Percentiles rank a stretch among this genome's conserved stretches.
Evolutionary conservation across 306 rosid genomes (phyloP).

Genomic region (Inga laurina): DNA sequence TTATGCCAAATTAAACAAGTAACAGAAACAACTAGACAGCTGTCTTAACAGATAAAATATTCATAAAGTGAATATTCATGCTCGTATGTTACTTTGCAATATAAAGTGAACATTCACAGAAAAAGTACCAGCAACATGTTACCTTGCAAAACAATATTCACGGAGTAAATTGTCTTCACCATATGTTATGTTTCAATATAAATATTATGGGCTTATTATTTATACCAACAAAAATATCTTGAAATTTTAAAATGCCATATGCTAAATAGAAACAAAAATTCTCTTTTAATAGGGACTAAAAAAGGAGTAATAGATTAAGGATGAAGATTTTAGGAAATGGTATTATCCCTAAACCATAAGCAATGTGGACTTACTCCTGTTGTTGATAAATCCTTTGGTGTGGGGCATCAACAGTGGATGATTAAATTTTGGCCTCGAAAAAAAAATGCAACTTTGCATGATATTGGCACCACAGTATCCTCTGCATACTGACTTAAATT

Average conservation of each 20-base stretch:
- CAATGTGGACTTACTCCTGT: neutral
- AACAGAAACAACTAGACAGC: no score
- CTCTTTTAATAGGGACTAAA: neutral
- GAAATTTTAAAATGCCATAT: neutral
- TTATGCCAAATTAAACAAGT: no score
- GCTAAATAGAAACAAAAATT: neutral
- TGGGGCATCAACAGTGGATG: neutral
- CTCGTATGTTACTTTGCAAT: no score
- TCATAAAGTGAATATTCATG: no score
- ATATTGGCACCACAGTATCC: neutral
- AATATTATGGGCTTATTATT: no score
- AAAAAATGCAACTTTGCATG: neutral
- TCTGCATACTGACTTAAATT: neutral
- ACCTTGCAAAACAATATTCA: no score
- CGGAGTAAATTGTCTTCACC: no score
- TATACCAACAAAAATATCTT: neutral
- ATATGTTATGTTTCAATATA: no score
- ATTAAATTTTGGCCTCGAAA: neutral
- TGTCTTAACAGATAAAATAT: no score
- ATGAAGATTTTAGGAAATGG: neutral
- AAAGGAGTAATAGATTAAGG: neutral
- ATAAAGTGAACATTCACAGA: no score
- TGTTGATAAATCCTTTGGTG: no score
- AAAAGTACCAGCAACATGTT: no score
- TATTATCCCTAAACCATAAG: neutral